Conservation (phyloP, 2,329 filamentous ascomycete genomes). For the Scedosporium minutisporum region DNA sequence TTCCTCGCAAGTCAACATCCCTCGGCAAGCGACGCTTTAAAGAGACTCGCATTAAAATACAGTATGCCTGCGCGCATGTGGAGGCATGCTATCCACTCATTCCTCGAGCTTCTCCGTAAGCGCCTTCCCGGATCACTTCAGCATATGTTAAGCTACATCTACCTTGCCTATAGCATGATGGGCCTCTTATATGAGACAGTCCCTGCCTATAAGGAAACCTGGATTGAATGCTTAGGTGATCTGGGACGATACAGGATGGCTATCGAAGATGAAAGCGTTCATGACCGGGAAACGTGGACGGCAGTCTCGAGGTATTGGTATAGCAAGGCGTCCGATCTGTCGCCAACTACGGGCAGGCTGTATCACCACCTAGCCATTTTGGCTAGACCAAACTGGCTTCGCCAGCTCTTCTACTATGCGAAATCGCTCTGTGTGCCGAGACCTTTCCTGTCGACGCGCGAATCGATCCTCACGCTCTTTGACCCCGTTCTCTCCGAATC, state of each 20-base stretch:
- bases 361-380: conserved; percentile 85
- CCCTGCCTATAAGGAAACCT: conserved; percentile 72
- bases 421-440: conserved; percentile 60
- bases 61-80: conserved; percentile 92
- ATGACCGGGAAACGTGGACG: conserved; percentile 73
- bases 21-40: conserved; percentile 58
- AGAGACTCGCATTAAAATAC: conserved; percentile 66
- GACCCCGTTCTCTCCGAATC: conserved; percentile 41
- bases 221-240: conserved; percentile 90
- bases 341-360: too few species aligned
- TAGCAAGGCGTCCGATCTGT: conserved; percentile 67
- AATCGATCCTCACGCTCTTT: conserved; percentile 62
- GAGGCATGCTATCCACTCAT: conserved; percentile 82
- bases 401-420: conserved; percentile 63
- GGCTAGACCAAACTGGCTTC: conserved; percentile 57
- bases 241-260: conserved; percentile 79
- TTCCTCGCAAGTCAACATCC: conserved; percentile 84
- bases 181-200: conserved; percentile 79
- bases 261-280: conserved; percentile 71
- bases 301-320: conserved; percentile 77
- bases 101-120: conserved; percentile 67
- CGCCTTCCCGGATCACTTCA: conserved; percentile 68
- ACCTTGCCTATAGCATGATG: conserved; percentile 87
- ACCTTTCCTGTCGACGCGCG: conserved; percentile 57
- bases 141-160: conserved; percentile 87